Percentiles rank a stretch among this genome's conserved stretches.
phyloP scores from a whole-genome alignment of 2,329 filamentous ascomycete species.

The Cladophialophora bantiana region DNA sequence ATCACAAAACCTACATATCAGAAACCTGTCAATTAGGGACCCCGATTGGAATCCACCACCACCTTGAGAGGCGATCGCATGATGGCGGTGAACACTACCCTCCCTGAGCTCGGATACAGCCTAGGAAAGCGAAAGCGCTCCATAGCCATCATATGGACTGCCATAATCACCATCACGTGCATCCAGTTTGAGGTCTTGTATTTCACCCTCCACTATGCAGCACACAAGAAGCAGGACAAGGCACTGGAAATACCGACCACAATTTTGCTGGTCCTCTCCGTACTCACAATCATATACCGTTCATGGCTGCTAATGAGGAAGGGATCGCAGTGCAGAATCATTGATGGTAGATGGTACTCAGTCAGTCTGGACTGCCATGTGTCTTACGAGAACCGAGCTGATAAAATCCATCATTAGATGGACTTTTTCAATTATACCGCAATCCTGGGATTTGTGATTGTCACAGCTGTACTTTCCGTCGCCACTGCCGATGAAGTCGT shows the following conservation, averaged over 20 bases:
- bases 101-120: conserved; percentile 9
- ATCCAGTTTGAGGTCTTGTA: conserved; percentile 8
- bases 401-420: conserved; percentile 2
- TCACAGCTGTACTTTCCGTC: conserved; percentile 3
- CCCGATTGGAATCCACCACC: no score
- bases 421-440: conserved; percentile 9
- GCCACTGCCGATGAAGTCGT: conserved; percentile 9
- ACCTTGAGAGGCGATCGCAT: background rate
- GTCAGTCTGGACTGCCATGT: conserved; percentile 1
- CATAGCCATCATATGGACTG: conserved; percentile 8
- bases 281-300: conserved; percentile 6
- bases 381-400: background rate
- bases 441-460: conserved; percentile 2
- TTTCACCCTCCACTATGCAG: conserved; percentile 10
- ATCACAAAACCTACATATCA: no score
- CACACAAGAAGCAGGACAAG: conserved; percentile 8
- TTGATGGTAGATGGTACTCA: conserved; percentile 1
- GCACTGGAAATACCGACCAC: conserved; percentile 8
- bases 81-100: background rate
- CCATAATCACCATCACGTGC: conserved; percentile 5
- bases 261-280: conserved; percentile 4
- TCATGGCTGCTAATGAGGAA: conserved; percentile 7
- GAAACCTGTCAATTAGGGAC: no score
- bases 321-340: conserved; percentile 1
- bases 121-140: conserved; percentile 4